phyloP scores from a whole-genome alignment of 23 red algal species.

The Agarophyton chilense region DNA sequence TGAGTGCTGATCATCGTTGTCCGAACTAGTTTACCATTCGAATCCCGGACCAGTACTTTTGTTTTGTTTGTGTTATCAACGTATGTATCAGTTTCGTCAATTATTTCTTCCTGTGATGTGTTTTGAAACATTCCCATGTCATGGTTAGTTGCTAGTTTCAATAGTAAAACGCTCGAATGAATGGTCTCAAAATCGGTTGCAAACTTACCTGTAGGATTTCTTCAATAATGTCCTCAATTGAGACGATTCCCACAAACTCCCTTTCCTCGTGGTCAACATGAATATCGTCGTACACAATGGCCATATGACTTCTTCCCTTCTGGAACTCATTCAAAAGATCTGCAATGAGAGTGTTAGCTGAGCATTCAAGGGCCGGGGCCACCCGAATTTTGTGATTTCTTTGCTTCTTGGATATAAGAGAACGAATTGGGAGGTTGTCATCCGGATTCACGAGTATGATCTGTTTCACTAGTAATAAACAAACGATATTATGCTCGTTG shows the following conservation, averaged over 20 bases:
- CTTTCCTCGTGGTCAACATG: slow-evolving; percentile 49
- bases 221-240: slow-evolving; percentile 99
- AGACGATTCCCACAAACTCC: slow-evolving; percentile 90
- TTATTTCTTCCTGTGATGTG: slow-evolving; percentile 72
- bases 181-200: neutral
- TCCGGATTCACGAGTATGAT: slow-evolving; percentile 92
- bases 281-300: slow-evolving; percentile 84
- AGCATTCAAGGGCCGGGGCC: slow-evolving; percentile 62
- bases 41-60: slow-evolving; percentile 60
- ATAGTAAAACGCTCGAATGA: neutral
- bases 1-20: slow-evolving; percentile 19
- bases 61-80: slow-evolving; percentile 73
- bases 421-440: slow-evolving; percentile 84
- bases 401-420: slow-evolving; percentile 81
- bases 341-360: slow-evolving; percentile 46
- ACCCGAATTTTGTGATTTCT: slow-evolving; percentile 76
- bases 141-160: neutral
- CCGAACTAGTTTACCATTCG: slow-evolving; percentile 61
- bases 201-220: slow-evolving; percentile 73
- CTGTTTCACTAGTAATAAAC: slow-evolving; percentile 89
- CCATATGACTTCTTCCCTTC: slow-evolving; percentile 91
- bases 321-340: slow-evolving; percentile 95
- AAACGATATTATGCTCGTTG: slow-evolving; percentile 80
- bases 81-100: slow-evolving; percentile 98
- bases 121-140: neutral